phyloP scores from a whole-genome alignment of 2,329 filamentous ascomycete genomes.

The Paecilomyces sp. region DNA sequence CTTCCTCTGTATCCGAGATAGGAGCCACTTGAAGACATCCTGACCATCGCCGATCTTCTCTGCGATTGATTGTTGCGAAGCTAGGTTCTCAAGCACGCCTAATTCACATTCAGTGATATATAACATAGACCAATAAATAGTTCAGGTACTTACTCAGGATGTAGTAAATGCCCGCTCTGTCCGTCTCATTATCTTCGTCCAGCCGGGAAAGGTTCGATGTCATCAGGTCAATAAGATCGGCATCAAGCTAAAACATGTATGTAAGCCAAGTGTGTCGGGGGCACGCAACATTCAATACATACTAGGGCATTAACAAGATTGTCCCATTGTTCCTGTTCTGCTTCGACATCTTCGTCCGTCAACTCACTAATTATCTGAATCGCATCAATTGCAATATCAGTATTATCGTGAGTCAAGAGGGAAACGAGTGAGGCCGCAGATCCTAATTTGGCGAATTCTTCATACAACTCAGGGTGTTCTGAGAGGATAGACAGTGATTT shows the following conservation, averaged over 20 bases:
- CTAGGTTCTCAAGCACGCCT: constrained; percentile 75
- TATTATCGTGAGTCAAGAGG: constrained; percentile 88
- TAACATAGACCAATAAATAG: no score
- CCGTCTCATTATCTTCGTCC: constrained; percentile 64
- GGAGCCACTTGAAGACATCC: constrained; percentile 64
- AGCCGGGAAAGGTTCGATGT: constrained; percentile 62
- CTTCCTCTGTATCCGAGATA: constrained; percentile 62
- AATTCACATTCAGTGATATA: constrained; percentile 8
- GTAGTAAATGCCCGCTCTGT: constrained; percentile 81
- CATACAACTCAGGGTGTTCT: constrained; percentile 78
- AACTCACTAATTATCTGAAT: constrained; percentile 86
- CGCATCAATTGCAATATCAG: constrained; percentile 87
- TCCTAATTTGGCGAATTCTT: constrained; percentile 69
- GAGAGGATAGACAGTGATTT: constrained; percentile 79
- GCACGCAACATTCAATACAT: constrained; percentile 4
- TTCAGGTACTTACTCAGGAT: constrained; percentile 48
- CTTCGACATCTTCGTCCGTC: constrained; percentile 85
- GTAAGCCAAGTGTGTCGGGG: not conserved
- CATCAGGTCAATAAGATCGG: constrained; percentile 35
- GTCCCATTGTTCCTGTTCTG: constrained; percentile 74
- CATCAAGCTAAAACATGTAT: constrained; percentile 26
- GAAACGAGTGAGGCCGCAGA: constrained; percentile 68
- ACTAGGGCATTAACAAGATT: constrained; percentile 59
- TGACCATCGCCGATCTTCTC: constrained; percentile 64
- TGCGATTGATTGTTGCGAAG: constrained; percentile 61